phyloP scores from a whole-genome alignment of 2,329 filamentous ascomycete genomes.

The Pestalotiopsis sp. region DNA sequence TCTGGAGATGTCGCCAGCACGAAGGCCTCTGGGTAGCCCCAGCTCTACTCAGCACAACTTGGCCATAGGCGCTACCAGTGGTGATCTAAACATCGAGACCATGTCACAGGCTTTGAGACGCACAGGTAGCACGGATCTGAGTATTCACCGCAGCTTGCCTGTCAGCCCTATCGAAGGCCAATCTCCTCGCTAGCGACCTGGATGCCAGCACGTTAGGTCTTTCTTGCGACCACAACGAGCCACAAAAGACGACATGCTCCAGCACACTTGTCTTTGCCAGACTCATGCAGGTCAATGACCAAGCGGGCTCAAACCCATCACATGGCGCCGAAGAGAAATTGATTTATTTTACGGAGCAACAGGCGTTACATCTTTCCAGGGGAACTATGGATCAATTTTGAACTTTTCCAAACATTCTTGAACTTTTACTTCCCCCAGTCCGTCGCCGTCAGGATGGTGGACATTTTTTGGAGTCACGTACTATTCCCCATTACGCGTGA shows the following conservation, averaged over 20 bases:
- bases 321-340: not conserved
- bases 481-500: constrained; percentile 10
- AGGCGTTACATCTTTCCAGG: not conserved
- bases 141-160: constrained; percentile 57
- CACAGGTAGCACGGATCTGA: constrained; percentile 82
- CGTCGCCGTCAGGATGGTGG: not conserved
- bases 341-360: not conserved
- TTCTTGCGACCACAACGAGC: not conserved
- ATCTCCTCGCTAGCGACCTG: constrained; percentile 26
- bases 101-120: constrained; percentile 88
- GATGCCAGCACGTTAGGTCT: not conserved
- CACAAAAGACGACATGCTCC: not conserved
- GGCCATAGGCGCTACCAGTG: constrained; percentile 44
- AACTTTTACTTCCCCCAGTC: not conserved
- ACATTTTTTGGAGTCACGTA: constrained; percentile 7
- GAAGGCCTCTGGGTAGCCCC: constrained; percentile 67
- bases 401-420: constrained; percentile 5
- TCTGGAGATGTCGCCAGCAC: constrained; percentile 68
- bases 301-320: not conserved
- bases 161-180: constrained; percentile 57
- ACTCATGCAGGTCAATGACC: not conserved
- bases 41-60: constrained; percentile 55
- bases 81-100: constrained; percentile 87
- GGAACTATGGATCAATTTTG: not conserved
- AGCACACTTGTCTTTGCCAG: not conserved